Evolutionary conservation across 108 stramenopile species (phyloP).

Genomic region (Thalassiosira profunda): DNA sequence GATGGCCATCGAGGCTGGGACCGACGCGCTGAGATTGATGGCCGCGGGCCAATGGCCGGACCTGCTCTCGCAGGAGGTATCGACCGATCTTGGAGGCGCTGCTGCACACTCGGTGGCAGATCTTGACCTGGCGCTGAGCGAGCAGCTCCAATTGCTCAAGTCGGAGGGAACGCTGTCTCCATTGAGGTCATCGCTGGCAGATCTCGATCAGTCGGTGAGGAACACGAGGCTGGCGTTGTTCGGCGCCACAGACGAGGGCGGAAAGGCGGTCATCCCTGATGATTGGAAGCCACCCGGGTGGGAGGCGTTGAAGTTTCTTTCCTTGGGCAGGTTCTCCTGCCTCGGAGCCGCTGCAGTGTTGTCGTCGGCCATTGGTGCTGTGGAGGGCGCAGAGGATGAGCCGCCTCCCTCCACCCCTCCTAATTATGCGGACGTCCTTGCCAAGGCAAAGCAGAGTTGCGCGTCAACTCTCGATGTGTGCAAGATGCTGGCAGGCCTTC

Average conservation of each 20-base stretch:
- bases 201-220: conserved; percentile 62
- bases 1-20: conserved; percentile 61
- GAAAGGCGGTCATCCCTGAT: conserved; percentile 58
- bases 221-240: conserved; percentile 65
- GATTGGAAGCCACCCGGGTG: conserved; percentile 86
- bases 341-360: conserved; percentile 78
- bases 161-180: conserved; percentile 84
- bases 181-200: conserved; percentile 73
- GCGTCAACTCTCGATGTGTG: conserved; percentile 31
- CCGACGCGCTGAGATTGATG: conserved; percentile 69
- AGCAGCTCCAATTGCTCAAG: conserved; percentile 74
- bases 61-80: conserved; percentile 63
- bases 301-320: conserved; percentile 64
- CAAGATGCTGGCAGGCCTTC: conserved; percentile 26
- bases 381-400: conserved; percentile 46
- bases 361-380: conserved; percentile 60
- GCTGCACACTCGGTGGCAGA: conserved; percentile 68
- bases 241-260: conserved; percentile 65
- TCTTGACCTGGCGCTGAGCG: conserved; percentile 69
- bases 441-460: conserved; percentile 35
- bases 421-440: conserved; percentile 18
- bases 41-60: conserved; percentile 91
- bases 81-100: conserved; percentile 73
- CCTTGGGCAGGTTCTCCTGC: conserved; percentile 70
- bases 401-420: conserved; percentile 31